Evolutionary conservation across 306 rosid genomes (phyloP).

Genomic region (Trifolium dubium): DNA sequence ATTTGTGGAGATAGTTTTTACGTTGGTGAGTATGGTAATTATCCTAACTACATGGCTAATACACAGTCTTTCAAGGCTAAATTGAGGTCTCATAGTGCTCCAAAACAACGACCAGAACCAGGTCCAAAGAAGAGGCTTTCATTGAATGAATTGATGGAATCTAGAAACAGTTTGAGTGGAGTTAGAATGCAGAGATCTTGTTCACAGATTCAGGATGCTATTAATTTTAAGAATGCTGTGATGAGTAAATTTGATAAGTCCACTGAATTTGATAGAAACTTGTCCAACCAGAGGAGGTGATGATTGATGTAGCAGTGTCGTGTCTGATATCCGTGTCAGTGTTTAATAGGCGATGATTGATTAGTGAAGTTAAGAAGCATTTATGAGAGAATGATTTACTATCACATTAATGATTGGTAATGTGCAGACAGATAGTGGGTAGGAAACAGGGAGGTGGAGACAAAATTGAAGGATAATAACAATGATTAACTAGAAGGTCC

Average conservation of each 20-base stretch:
- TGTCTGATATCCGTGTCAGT: neutral
- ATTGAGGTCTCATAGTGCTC: slow-evolving; percentile 87
- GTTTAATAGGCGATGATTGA: neutral
- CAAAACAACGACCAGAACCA: slow-evolving; percentile 83
- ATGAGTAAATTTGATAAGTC: slow-evolving; percentile 76
- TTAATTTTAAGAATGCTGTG: slow-evolving; percentile 84
- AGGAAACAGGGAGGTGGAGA: neutral
- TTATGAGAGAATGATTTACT: neutral
- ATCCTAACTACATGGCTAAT: slow-evolving; percentile 78
- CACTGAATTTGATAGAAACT: slow-evolving; percentile 46
- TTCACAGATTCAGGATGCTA: slow-evolving; percentile 79
- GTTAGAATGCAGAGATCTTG: slow-evolving; percentile 85
- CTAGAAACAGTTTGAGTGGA: slow-evolving; percentile 79
- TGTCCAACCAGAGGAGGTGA: slow-evolving; percentile 47
- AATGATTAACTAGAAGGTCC: neutral
- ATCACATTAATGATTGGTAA: neutral
- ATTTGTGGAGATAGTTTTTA: slow-evolving; percentile 54
- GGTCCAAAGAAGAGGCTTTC: slow-evolving; percentile 71
- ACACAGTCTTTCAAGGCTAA: slow-evolving; percentile 88
- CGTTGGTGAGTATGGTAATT: slow-evolving; percentile 52
- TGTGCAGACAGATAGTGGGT: neutral
- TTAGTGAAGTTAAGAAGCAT: neutral
- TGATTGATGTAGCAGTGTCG: neutral
- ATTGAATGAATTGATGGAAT: slow-evolving; percentile 73
- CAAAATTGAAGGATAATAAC: neutral